Evolutionary conservation across 495 filamentous ascomycete species (phyloP).

Genomic region (Letharia columbiana): DNA sequence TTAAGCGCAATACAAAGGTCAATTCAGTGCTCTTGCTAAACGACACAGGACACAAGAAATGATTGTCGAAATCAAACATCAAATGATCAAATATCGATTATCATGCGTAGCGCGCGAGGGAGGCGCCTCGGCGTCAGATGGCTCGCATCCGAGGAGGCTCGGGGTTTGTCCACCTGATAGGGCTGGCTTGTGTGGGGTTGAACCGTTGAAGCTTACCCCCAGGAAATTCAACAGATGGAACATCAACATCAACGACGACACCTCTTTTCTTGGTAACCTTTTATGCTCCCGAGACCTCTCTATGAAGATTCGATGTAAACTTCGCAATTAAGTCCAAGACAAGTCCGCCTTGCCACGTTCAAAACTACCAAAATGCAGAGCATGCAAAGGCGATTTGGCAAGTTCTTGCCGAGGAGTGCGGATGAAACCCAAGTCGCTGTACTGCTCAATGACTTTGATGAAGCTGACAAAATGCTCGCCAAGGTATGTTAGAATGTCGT

Average conservation of each 20-base stretch:
- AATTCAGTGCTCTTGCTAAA: not conserved
- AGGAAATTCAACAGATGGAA: not conserved
- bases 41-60: no score
- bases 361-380: constrained; percentile 53
- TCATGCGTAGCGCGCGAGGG: not conserved
- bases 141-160: constrained; percentile 1
- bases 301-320: not conserved
- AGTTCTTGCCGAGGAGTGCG: constrained; percentile 58
- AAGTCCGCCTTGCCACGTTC: not conserved
- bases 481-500: constrained; percentile 40
- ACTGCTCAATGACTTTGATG: constrained; percentile 73
- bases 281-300: not conserved
- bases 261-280: not conserved
- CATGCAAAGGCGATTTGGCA: constrained; percentile 68
- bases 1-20: not conserved
- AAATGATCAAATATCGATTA: not conserved
- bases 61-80: no score
- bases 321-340: not conserved
- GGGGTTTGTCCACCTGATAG: not conserved
- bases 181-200: constrained; percentile 4
- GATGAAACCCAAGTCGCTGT: constrained; percentile 72
- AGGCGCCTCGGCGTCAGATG: not conserved
- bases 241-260: not conserved
- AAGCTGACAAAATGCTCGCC: constrained; percentile 68
- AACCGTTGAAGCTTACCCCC: not conserved